Percentiles rank a stretch among this genome's conserved stretches.
These are phyloP conservation scores for Neoboletus magnificus DNA, from an alignment of 768 basidiomycete species.

Conservation along the genomic window DNA sequence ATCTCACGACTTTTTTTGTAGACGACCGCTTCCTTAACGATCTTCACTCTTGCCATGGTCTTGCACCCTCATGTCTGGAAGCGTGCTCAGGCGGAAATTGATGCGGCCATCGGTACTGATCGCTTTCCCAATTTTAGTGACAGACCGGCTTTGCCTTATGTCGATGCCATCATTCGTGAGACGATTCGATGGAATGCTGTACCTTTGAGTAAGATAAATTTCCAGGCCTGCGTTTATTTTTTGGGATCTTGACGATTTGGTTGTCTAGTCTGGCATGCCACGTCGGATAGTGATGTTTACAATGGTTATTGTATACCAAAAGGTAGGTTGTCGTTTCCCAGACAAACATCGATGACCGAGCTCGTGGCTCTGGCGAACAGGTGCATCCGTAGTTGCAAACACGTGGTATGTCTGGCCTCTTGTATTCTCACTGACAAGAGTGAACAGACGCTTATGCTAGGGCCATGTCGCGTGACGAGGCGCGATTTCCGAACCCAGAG, in stretches of 20 bases:
- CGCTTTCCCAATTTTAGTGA: not conserved
- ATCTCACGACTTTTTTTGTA: not conserved
- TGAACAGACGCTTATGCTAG: not conserved
- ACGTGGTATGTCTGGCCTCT: not conserved
- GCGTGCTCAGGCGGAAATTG: not conserved
- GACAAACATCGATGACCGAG: not conserved
- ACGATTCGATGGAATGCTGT: not conserved
- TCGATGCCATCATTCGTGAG: conserved; percentile 9
- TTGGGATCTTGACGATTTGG: not conserved
- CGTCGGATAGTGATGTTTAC: conserved; percentile 21
- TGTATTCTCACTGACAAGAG: not conserved
- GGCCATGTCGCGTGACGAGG: conserved; percentile 8
- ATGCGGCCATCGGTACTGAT: not conserved
- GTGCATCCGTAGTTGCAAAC: not conserved
- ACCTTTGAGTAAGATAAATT: not conserved
- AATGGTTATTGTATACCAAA: conserved; percentile 29
- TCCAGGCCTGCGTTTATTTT: not conserved
- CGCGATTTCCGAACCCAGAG: conserved; percentile 7
- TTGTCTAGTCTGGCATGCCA: conserved; percentile 17
- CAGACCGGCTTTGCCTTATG: conserved; percentile 4
- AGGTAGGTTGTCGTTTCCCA: conserved; percentile 19
- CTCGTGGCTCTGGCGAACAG: not conserved
- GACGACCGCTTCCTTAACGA: not conserved
- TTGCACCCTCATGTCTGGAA: not conserved
- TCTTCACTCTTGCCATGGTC: not conserved